These are phyloP conservation scores for Chalciporus sphaerocephalus DNA, from an alignment of 768 basidiomycete genomes.

Conservation along the genomic window DNA sequence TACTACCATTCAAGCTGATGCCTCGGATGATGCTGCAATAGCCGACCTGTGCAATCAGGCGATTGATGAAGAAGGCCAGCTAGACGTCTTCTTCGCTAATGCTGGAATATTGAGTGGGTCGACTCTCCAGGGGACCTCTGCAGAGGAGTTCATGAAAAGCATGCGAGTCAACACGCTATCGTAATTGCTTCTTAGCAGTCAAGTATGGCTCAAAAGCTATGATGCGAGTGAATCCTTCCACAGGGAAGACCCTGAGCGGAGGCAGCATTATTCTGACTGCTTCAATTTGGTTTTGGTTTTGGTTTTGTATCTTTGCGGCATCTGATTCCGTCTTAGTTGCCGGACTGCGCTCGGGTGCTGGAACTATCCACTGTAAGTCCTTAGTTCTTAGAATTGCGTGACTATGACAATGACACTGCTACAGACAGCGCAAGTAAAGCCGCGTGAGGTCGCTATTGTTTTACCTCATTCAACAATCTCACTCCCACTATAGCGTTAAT, in stretches of 20 bases:
- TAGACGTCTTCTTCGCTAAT: constrained; percentile 96
- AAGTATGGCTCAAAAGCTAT: constrained; percentile 85
- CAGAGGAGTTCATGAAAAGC: constrained; percentile 66
- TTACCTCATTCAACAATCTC: neutral
- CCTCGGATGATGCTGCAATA: constrained; percentile 72
- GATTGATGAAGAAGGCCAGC: constrained; percentile 72
- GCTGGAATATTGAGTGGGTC: constrained; percentile 56
- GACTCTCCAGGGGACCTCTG: constrained; percentile 49
- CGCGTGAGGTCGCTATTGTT: constrained; percentile 51
- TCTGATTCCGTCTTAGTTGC: constrained; percentile 51
- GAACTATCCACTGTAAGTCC: constrained; percentile 71
- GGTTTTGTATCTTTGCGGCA: neutral
- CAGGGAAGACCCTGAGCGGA: constrained; percentile 63
- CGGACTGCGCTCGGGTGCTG: constrained; percentile 78
- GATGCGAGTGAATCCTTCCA: constrained; percentile 58
- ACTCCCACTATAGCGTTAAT: constrained; percentile 59
- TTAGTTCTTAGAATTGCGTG: neutral
- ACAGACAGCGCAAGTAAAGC: constrained; percentile 91
- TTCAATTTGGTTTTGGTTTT: constrained; percentile 49
- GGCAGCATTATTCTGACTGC: constrained; percentile 89
- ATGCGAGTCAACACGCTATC: constrained; percentile 76
- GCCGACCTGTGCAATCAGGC: constrained; percentile 65
- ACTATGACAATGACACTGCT: constrained; percentile 14
- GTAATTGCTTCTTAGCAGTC: constrained; percentile 83
- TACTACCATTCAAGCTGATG: constrained; percentile 74